Evolutionary conservation across 495 filamentous ascomycete genomes (phyloP).

Genomic region (Astrothelium macrocarpum): DNA sequence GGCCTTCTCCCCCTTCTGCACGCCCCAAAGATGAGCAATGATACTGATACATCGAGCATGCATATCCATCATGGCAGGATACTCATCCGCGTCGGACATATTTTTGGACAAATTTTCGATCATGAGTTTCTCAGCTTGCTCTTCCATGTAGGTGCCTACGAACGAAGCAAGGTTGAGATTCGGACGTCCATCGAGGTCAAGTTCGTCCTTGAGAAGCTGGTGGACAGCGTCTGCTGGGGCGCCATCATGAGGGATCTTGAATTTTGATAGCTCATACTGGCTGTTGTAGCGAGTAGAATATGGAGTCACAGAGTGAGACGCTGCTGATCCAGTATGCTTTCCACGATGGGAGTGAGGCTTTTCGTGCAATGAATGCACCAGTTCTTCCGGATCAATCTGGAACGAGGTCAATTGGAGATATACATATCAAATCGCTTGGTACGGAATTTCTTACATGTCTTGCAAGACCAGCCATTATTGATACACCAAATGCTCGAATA

Average conservation of each 20-base stretch:
- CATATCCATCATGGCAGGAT: slow-evolving; percentile 64
- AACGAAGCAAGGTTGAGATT: slow-evolving; percentile 63
- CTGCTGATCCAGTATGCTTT: slow-evolving; percentile 32
- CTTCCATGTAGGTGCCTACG: slow-evolving; percentile 65
- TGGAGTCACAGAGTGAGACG: slow-evolving; percentile 46
- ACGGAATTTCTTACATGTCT: slow-evolving; percentile 7
- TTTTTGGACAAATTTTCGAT: slow-evolving; percentile 63
- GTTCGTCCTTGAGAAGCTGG: slow-evolving; percentile 62
- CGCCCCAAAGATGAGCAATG: slow-evolving; percentile 59
- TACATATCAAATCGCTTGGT: background rate
- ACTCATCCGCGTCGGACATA: slow-evolving; percentile 60
- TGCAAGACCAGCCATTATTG: slow-evolving; percentile 11
- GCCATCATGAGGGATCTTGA: slow-evolving; percentile 51
- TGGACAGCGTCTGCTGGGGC: slow-evolving; percentile 54
- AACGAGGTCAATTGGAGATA: background rate
- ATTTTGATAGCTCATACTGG: slow-evolving; percentile 56
- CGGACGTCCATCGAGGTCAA: slow-evolving; percentile 60
- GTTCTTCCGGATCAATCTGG: slow-evolving; percentile 55
- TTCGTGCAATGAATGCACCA: slow-evolving; percentile 46
- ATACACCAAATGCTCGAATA: background rate
- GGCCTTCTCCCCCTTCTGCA: slow-evolving; percentile 54
- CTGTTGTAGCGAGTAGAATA: slow-evolving; percentile 56
- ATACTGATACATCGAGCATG: slow-evolving; percentile 64
- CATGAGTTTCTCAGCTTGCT: slow-evolving; percentile 54
- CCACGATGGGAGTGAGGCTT: slow-evolving; percentile 32